These are phyloP conservation scores for Eucalyptus erythrocorys DNA, from an alignment of 345 rosid genomes.

Conservation along the genomic window DNA sequence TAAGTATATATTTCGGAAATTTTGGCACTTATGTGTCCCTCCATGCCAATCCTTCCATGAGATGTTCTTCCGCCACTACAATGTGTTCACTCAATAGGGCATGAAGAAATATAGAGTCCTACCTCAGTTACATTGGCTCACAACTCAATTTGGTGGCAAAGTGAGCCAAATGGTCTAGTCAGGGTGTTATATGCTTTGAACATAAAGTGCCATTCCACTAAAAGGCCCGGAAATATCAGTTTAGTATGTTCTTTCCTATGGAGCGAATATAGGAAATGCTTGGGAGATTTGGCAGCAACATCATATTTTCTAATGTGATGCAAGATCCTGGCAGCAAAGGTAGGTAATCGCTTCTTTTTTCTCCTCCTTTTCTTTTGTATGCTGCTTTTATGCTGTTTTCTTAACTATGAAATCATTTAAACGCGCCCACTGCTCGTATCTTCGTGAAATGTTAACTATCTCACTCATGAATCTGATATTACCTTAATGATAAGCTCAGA, in stretches of 20 bases:
- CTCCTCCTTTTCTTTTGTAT: not conserved
- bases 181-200: not conserved
- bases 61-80: no score
- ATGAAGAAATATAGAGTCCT: slow-evolving; percentile 20
- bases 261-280: slow-evolving; percentile 39
- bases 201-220: not conserved
- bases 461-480: not conserved
- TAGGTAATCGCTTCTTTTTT: slow-evolving; percentile 18
- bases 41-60: no score
- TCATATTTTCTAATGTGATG: slow-evolving; percentile 68
- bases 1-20: no score
- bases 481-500: not conserved
- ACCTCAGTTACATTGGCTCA: slow-evolving; percentile 70
- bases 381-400: not conserved
- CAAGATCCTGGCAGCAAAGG: slow-evolving; percentile 80
- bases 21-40: no score
- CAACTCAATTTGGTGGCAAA: slow-evolving; percentile 56
- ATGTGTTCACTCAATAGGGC: slow-evolving; percentile 19
- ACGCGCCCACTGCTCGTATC: not conserved
- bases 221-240: not conserved
- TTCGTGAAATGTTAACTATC: not conserved
- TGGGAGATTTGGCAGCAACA: slow-evolving; percentile 52
- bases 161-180: slow-evolving; percentile 9
- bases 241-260: not conserved
- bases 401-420: not conserved